Evolutionary conservation across 805 yeast genomes (phyloP).

Genomic region (Candida tallmaniae): DNA sequence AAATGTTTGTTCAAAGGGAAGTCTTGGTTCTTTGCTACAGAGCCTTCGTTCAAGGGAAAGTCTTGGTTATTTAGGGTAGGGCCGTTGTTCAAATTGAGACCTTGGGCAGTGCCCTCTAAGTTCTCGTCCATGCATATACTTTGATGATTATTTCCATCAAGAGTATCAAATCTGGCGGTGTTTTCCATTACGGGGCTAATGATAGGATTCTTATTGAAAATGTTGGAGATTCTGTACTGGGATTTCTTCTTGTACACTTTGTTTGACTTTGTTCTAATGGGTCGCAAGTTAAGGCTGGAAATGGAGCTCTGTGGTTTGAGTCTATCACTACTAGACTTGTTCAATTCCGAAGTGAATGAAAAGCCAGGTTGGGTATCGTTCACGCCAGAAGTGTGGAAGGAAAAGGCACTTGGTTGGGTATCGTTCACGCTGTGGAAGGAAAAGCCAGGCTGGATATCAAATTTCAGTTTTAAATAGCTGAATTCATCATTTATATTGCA

Average conservation of each 20-base stretch:
- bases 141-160: neutral
- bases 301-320: conserved; percentile 22
- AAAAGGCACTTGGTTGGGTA: neutral
- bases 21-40: neutral
- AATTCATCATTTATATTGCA: conserved; percentile 27
- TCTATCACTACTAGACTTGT: neutral
- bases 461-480: conserved; percentile 18
- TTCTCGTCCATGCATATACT: too few species aligned
- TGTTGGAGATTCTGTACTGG: conserved; percentile 33
- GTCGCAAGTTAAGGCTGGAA: conserved; percentile 34
- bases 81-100: neutral
- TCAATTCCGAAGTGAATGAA: neutral
- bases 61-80: neutral
- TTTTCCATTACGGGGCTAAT: conserved; percentile 1
- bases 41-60: neutral
- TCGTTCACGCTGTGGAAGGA: neutral
- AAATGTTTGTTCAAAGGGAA: too few species aligned
- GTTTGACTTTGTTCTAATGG: conserved; percentile 30
- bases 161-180: neutral
- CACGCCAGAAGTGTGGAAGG: neutral
- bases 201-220: conserved; percentile 25
- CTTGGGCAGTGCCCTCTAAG: neutral
- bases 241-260: conserved; percentile 38
- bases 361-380: neutral
- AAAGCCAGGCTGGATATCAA: neutral